phyloP scores from a whole-genome alignment of 2,329 filamentous ascomycete genomes.

The Xylaria sp. region DNA sequence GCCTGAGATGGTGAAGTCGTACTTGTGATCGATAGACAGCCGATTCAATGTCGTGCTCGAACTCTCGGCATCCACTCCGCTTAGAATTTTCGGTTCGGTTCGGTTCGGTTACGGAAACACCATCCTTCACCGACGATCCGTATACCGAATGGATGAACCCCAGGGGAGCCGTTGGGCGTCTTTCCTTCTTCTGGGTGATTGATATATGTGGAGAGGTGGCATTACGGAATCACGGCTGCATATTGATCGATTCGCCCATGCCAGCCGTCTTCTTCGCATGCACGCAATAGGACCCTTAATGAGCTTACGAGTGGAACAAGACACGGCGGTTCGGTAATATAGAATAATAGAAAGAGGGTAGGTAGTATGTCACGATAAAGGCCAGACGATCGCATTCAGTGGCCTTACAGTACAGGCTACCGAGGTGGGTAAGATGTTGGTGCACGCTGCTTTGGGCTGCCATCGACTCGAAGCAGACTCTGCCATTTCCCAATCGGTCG shows the following conservation, averaged over 20 bases:
- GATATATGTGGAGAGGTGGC: conserved; percentile 3
- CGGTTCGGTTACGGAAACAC: too few species aligned
- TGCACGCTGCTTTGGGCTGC: conserved; percentile 25
- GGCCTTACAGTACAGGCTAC: conserved; percentile 3
- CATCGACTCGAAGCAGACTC: conserved; percentile 29
- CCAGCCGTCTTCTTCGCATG: conserved; percentile 23
- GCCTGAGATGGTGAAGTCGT: background rate
- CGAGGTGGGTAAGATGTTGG: conserved; percentile 1
- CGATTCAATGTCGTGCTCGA: background rate
- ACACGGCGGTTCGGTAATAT: conserved; percentile 12
- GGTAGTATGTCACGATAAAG: conserved; percentile 8
- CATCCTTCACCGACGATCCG: background rate
- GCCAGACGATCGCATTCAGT: conserved; percentile 19
- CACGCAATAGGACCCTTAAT: conserved; percentile 32
- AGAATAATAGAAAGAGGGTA: background rate
- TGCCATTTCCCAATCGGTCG: conserved; percentile 31
- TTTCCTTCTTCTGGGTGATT: background rate
- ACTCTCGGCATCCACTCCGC: background rate
- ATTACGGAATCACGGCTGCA: background rate
- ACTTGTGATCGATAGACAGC: background rate
- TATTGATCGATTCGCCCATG: conserved; percentile 24
- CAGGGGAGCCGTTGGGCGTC: background rate
- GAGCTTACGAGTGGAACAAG: background rate
- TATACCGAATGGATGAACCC: background rate
- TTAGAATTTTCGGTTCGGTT: too few species aligned